Conservation (phyloP, 225 moss, liverwort and hornwort genomes). For the Anthoceros angustus region DNA sequence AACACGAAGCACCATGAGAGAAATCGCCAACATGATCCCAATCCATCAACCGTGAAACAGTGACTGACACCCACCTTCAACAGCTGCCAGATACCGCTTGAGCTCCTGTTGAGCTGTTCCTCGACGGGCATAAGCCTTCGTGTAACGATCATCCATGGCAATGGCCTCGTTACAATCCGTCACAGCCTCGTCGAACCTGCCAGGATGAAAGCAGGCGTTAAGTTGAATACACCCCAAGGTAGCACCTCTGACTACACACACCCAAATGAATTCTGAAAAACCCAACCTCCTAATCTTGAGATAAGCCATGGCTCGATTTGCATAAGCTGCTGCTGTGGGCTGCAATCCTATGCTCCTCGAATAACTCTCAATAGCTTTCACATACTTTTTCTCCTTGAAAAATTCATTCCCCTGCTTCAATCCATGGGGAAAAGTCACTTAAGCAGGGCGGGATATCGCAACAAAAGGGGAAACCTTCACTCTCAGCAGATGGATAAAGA, state of each 20-base stretch:
- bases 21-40: neutral
- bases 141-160: constrained; percentile 76
- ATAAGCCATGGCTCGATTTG: constrained; percentile 91
- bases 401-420: constrained; percentile 61
- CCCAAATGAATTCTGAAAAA: constrained; percentile 9
- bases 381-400: constrained; percentile 84
- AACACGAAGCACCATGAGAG: neutral
- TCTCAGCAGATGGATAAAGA: neutral
- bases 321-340: constrained; percentile 77
- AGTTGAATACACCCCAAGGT: neutral
- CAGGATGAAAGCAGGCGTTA: neutral
- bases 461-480: neutral
- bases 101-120: constrained; percentile 89
- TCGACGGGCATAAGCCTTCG: constrained; percentile 78
- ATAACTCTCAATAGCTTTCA: constrained; percentile 78
- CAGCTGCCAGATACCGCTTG: constrained; percentile 56
- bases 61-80: constrained; percentile 36
- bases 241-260: neutral
- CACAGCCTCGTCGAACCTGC: constrained; percentile 89
- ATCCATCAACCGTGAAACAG: neutral
- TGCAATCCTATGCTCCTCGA: constrained; percentile 89
- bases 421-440: neutral
- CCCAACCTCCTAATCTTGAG: constrained; percentile 81
- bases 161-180: constrained; percentile 88
- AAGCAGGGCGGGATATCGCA: neutral